Base-by-base conservation (phyloP, 768 basidiomycete genomes). In the Hericium alpestre region DNA sequence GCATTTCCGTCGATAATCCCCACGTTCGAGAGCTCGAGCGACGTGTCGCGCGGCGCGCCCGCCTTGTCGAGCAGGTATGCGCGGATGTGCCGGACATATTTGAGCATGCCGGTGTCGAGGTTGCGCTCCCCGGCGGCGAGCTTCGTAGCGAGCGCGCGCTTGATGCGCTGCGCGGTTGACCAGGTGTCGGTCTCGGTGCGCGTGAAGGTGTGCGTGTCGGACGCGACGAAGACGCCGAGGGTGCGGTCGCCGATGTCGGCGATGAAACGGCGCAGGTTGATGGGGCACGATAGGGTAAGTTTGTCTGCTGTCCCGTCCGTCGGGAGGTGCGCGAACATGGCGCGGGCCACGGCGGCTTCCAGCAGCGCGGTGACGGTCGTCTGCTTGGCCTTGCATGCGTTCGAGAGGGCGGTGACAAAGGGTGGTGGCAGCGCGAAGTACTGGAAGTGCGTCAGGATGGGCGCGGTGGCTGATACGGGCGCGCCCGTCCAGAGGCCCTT, bases 241-340 rank as follows among this genome's bases (percentile, higher is more conserved):
- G 22, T 27, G 9, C 16, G 40, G 23, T 22, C 53, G 12, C 43
- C 43, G 43, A 38, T 18, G 27, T 54, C 53, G 22, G 22, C 20
- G 12, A 54, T 54, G 25, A 54, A 54, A 12, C 40, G 53, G 15
- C 53, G 53, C n/a, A 54, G 53, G 23, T 46, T 46, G 41, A 54
- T 54, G 18, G 53, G 53, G 11, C 27, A 32, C 3, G 22, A 18
- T 22, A 38, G 22, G 8, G 12, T 12, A 20, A 54, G 53, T 23
- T 54, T n/a, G 40, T 43, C 41, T 10, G 53, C 53, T 41, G 18
- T 46, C 13, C 41, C 40, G 22, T 54, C 53, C 39, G 11, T 13
- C 15, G 41, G 40, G 18, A 54, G 53, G n/a, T 27, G 32, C 6
- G 10, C 39, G 32, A 54, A 54, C 4, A 54, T 27, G 10, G 53